These are phyloP conservation scores for Mycena floridula DNA, from an alignment of 768 basidiomycete genomes.

Conservation along the genomic window DNA sequence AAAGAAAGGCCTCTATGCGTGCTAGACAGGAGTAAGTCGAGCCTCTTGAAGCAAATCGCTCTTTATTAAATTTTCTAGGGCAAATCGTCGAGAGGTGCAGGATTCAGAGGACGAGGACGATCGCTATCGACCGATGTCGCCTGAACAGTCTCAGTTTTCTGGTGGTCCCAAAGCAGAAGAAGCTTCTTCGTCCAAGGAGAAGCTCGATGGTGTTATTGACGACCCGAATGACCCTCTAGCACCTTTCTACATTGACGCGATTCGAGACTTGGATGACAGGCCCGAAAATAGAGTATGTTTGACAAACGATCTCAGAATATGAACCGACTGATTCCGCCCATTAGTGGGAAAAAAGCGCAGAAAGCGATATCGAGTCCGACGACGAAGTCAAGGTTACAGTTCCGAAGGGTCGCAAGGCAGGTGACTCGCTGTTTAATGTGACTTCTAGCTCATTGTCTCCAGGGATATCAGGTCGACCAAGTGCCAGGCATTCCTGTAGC, in stretches of 20 bases:
- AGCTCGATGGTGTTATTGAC: constrained; percentile 1
- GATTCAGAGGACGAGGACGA: background rate
- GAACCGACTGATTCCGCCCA: constrained; percentile 28
- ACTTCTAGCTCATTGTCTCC: background rate
- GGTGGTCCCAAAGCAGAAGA: background rate
- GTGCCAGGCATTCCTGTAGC: constrained; percentile 19
- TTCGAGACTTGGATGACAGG: constrained; percentile 36
- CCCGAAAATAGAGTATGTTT: constrained; percentile 24
- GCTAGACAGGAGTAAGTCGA: background rate
- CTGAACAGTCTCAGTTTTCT: background rate
- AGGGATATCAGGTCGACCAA: constrained; percentile 69
- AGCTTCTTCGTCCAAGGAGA: constrained; percentile 2
- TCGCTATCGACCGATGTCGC: background rate
- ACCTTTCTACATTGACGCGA: constrained; percentile 57
- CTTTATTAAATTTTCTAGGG: background rate
- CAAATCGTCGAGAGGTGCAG: background rate
- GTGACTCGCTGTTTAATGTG: background rate
- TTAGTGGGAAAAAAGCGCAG: too few relatives aligned
- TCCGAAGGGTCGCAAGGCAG: constrained; percentile 8
- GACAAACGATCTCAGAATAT: constrained; percentile 15
- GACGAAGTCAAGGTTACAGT: constrained; percentile 12
- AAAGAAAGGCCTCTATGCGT: constrained; percentile 15
- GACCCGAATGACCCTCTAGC: constrained; percentile 47
- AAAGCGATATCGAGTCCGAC: too few relatives aligned
- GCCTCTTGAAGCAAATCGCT: background rate